Evolutionary conservation across 225 moss, liverwort and hornwort species (phyloP).

Genomic region (Rhytidiadelphus loreus): DNA sequence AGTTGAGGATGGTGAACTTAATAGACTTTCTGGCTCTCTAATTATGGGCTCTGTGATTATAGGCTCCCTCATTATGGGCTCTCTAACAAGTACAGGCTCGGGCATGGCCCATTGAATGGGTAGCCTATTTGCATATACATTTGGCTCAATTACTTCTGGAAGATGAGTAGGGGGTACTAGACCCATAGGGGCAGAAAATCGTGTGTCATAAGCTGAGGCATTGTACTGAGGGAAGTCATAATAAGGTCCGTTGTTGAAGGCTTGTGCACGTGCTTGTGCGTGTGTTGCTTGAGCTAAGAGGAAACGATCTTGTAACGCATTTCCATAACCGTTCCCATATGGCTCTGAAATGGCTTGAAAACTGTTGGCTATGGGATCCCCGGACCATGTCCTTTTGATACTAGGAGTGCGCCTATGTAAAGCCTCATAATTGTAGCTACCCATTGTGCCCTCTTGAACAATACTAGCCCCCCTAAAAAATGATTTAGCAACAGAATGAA

Average conservation of each 20-base stretch:
- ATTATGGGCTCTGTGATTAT: neutral
- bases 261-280: neutral
- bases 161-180: neutral
- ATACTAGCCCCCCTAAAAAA: neutral
- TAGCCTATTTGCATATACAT: neutral
- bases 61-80: neutral
- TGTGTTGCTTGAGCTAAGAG: neutral
- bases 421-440: conserved; percentile 27
- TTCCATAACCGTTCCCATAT: neutral
- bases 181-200: neutral
- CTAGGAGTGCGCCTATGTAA: conserved; percentile 7
- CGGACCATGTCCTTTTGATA: conserved; percentile 11
- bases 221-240: neutral
- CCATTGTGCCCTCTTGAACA: neutral
- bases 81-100: neutral
- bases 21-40: neutral
- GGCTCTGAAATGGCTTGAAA: neutral
- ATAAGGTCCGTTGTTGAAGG: neutral
- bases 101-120: neutral
- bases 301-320: neutral
- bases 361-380: neutral
- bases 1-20: neutral
- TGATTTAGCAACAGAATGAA: neutral
- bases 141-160: neutral
- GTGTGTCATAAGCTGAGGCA: neutral